phyloP scores from a whole-genome alignment of 495 filamentous ascomycete genomes.

The Pseudomonodictys pantanalensis region DNA sequence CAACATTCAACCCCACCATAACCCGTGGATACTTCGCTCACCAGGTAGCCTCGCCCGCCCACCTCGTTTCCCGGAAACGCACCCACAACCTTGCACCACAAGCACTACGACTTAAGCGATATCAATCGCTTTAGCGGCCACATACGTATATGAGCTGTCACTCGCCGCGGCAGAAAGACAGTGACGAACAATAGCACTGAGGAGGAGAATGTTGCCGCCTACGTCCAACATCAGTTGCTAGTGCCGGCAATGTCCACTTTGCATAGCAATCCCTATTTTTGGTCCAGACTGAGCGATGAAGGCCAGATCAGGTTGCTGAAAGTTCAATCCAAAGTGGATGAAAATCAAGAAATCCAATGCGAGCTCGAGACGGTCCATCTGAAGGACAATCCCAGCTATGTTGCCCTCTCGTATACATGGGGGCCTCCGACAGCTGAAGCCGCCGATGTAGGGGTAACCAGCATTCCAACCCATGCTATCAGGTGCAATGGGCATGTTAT shows the following conservation, averaged over 20 bases:
- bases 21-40: no score
- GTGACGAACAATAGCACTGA: no score
- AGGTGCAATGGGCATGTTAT: not conserved
- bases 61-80: no score
- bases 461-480: not conserved
- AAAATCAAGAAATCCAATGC: not conserved
- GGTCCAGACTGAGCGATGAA: not conserved
- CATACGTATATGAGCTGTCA: no score
- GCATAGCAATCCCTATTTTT: not conserved
- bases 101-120: no score
- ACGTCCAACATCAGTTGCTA: not conserved
- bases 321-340: not conserved
- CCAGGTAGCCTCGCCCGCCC: no score
- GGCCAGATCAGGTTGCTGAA: not conserved
- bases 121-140: no score
- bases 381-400: not conserved
- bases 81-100: no score
- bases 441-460: not conserved
- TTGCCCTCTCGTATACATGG: constrained; percentile 18
- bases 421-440: not conserved
- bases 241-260: not conserved
- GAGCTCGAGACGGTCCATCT: not conserved
- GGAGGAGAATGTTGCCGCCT: not conserved
- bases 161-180: no score
- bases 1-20: no score